These are phyloP conservation scores for Digitaria exilis DNA, from an alignment of 202 grass and related monocot species.

Conservation along the genomic window DNA sequence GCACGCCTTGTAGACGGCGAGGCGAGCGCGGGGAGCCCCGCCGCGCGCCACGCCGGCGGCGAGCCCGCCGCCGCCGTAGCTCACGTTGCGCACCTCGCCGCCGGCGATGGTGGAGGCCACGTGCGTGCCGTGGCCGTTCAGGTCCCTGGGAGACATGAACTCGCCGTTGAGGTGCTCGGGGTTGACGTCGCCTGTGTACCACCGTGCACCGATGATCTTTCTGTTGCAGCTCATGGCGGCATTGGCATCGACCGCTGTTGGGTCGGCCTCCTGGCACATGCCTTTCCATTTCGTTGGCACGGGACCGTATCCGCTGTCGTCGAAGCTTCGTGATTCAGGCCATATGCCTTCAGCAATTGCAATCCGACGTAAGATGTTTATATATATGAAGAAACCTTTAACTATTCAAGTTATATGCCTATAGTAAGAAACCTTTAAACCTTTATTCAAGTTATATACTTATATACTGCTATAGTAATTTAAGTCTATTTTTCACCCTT, in stretches of 20 bases:
- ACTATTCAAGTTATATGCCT: too few relatives aligned
- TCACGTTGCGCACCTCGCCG: not conserved
- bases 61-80: not conserved
- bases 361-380: too few relatives aligned
- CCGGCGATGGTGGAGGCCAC: constrained; percentile 58
- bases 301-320: constrained; percentile 22
- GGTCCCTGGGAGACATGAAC: constrained; percentile 8
- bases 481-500: too few relatives aligned
- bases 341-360: too few relatives aligned
- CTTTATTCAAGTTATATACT: too few relatives aligned
- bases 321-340: constrained; percentile 49
- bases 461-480: too few relatives aligned
- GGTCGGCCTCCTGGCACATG: not conserved
- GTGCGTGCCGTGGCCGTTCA: constrained; percentile 46
- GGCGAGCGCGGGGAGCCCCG: constrained; percentile 36
- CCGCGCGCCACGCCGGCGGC: constrained; percentile 18
- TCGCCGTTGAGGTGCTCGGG: not conserved
- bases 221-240: constrained; percentile 22
- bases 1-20: constrained; percentile 43
- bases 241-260: not conserved
- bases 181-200: not conserved
- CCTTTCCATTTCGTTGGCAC: constrained; percentile 34
- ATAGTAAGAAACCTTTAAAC: too few relatives aligned
- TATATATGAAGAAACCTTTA: too few relatives aligned
- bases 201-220: constrained; percentile 50